phyloP scores from a whole-genome alignment of 495 filamentous ascomycete genomes.

The Penicillium arizonense region DNA sequence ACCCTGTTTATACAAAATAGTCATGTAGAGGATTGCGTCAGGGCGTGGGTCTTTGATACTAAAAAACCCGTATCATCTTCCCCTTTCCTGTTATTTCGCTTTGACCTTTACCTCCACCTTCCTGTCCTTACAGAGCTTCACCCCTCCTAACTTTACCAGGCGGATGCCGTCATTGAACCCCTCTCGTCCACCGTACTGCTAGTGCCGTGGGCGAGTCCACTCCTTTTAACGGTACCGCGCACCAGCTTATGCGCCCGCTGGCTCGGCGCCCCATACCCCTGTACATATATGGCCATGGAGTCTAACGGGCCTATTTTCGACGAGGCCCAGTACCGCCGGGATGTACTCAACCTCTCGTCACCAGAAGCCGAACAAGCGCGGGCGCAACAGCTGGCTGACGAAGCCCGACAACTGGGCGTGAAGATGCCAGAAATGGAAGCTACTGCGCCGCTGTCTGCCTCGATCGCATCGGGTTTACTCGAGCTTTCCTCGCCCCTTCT shows the following conservation, averaged over 20 bases:
- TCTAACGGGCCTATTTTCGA: slow-evolving; percentile 18
- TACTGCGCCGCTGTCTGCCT: slow-evolving; percentile 40
- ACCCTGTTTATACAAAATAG: too few relatives aligned
- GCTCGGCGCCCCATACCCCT: slow-evolving; percentile 18
- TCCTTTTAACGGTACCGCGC: slow-evolving; percentile 11
- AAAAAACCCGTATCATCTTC: neutral
- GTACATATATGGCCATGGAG: slow-evolving; percentile 19
- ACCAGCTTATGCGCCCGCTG: slow-evolving; percentile 26
- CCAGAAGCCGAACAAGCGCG: slow-evolving; percentile 35
- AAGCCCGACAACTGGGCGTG: slow-evolving; percentile 40
- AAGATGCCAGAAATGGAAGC: slow-evolving; percentile 37
- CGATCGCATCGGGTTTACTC: slow-evolving; percentile 37
- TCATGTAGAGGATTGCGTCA: too few relatives aligned
- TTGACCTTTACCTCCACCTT: slow-evolving; percentile 3
- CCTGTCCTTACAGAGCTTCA: slow-evolving; percentile 6
- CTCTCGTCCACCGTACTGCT: slow-evolving; percentile 38
- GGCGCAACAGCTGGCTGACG: slow-evolving; percentile 37
- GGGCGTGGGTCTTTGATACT: too few relatives aligned
- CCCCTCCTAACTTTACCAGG: slow-evolving; percentile 11
- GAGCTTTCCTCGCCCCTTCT: slow-evolving; percentile 38
- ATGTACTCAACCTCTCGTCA: slow-evolving; percentile 36
- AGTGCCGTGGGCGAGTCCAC: slow-evolving; percentile 38
- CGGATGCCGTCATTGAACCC: slow-evolving; percentile 37
- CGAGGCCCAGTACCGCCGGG: slow-evolving; percentile 38
- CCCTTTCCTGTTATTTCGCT: slow-evolving; percentile 8